These are phyloP conservation scores for Lepiota venenata DNA, from an alignment of 768 basidiomycete genomes.

Conservation along the genomic window DNA sequence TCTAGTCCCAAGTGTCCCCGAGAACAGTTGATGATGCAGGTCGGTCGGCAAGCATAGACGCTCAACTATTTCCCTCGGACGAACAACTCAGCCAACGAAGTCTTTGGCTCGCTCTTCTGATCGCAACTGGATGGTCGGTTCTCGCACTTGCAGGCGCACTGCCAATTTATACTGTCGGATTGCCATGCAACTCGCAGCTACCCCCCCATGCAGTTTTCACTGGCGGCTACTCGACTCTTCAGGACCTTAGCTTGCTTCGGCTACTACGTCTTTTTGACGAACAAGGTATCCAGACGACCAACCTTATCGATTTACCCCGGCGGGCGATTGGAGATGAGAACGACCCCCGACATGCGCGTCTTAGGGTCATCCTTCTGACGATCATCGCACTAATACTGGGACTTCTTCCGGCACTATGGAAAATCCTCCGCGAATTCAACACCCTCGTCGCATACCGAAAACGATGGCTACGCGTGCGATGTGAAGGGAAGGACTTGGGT, in stretches of 20 bases:
- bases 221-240: conserved; percentile 64
- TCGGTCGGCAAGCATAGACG: conserved; percentile 45
- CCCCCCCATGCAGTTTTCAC: conserved; percentile 39
- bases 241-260: conserved; percentile 75
- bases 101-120: conserved; percentile 61
- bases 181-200: conserved; percentile 62
- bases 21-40: conserved; percentile 55
- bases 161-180: conserved; percentile 67
- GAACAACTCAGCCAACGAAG: conserved; percentile 71
- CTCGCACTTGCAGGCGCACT: conserved; percentile 69
- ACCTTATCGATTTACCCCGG: conserved; percentile 23
- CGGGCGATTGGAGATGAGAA: conserved; percentile 32
- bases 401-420: conserved; percentile 60
- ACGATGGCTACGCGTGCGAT: conserved; percentile 60
- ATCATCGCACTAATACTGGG: conserved; percentile 60
- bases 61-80: conserved; percentile 67
- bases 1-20: conserved; percentile 54
- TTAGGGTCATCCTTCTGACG: conserved; percentile 67
- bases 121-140: conserved; percentile 65
- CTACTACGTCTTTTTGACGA: conserved; percentile 61
- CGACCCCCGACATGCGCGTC: conserved; percentile 42
- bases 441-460: conserved; percentile 48
- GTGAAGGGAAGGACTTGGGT: conserved; percentile 70
- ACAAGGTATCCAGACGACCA: conserved; percentile 29
- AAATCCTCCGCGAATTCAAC: conserved; percentile 63